Percentiles rank a stretch among this genome's conserved stretches.
Evolutionary conservation across 306 rosid species (phyloP).

Genomic region (Fragaria ananassa): DNA sequence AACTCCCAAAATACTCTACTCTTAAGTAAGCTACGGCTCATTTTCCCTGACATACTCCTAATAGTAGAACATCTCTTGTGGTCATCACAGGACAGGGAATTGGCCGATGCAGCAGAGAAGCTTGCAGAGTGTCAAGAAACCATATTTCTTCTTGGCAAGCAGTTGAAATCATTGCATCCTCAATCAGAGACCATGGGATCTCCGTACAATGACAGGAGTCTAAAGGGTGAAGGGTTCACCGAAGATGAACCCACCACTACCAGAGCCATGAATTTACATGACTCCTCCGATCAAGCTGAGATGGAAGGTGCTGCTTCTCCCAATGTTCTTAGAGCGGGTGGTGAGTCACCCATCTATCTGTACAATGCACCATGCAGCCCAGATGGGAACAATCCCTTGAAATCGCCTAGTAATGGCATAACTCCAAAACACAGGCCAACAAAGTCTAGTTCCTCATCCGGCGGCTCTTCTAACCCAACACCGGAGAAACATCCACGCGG

Average conservation of each 20-base stretch:
- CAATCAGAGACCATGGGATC: slow-evolving; percentile 57
- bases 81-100: slow-evolving; percentile 67
- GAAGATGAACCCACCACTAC: slow-evolving; percentile 51
- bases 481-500: slow-evolving; percentile 87
- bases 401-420: slow-evolving; percentile 50
- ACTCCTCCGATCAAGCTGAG: slow-evolving; percentile 44
- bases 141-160: slow-evolving; percentile 89
- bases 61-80: slow-evolving; percentile 11
- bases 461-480: slow-evolving; percentile 65
- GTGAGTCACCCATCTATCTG: slow-evolving; percentile 58
- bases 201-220: slow-evolving; percentile 46
- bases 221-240: slow-evolving; percentile 41
- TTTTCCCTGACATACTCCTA: neutral
- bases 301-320: slow-evolving; percentile 45
- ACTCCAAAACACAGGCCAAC: slow-evolving; percentile 65
- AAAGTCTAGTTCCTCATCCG: slow-evolving; percentile 69
- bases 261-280: slow-evolving; percentile 45
- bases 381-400: slow-evolving; percentile 48
- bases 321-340: slow-evolving; percentile 37
- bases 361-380: slow-evolving; percentile 51
- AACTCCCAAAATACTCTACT: neutral
- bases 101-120: slow-evolving; percentile 87
- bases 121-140: slow-evolving; percentile 99
- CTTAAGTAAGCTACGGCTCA: neutral
- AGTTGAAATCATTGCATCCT: slow-evolving; percentile 76